Evolutionary conservation across 2,329 filamentous ascomycete species (phyloP).

Genomic region (Tolypocladium sp.): DNA sequence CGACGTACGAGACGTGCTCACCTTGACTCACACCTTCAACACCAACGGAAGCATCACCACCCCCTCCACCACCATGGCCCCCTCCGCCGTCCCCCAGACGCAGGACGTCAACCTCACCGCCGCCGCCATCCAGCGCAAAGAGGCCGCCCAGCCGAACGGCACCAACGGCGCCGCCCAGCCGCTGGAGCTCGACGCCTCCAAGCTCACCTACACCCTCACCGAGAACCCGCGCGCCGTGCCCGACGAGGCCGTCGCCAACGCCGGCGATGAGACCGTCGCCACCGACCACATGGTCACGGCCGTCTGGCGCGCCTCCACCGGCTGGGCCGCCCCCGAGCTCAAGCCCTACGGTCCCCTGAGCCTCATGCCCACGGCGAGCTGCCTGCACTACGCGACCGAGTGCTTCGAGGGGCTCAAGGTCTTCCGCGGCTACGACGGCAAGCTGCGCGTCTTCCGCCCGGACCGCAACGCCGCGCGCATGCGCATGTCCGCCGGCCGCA

Average conservation of each 20-base stretch:
- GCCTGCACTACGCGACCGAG: slow-evolving; percentile 82
- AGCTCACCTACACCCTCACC: slow-evolving; percentile 46
- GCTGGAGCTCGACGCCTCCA: slow-evolving; percentile 48
- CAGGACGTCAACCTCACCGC: slow-evolving; percentile 43
- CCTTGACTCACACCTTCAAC: neutral
- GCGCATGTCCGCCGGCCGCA: slow-evolving; percentile 50
- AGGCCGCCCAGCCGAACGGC: slow-evolving; percentile 24
- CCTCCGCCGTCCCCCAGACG: slow-evolving; percentile 32
- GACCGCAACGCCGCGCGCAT: slow-evolving; percentile 61
- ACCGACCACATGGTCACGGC: slow-evolving; percentile 86
- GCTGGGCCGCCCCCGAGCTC: slow-evolving; percentile 68
- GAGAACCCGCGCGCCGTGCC: slow-evolving; percentile 43
- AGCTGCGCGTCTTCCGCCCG: slow-evolving; percentile 70
- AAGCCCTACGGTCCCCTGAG: slow-evolving; percentile 68
- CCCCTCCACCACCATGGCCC: slow-evolving; percentile 31
- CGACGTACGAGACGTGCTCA: no score
- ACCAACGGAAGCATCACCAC: neutral
- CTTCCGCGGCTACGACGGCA: slow-evolving; percentile 70
- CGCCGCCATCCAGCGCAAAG: slow-evolving; percentile 41
- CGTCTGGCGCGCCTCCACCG: slow-evolving; percentile 52
- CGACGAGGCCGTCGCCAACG: slow-evolving; percentile 34
- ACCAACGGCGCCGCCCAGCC: slow-evolving; percentile 32
- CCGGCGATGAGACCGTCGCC: slow-evolving; percentile 45
- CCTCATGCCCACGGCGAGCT: slow-evolving; percentile 72
- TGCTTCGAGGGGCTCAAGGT: slow-evolving; percentile 83